These are phyloP conservation scores for Guillardia theta DNA, from an alignment of 78 protist species.

Conservation along the genomic window DNA sequence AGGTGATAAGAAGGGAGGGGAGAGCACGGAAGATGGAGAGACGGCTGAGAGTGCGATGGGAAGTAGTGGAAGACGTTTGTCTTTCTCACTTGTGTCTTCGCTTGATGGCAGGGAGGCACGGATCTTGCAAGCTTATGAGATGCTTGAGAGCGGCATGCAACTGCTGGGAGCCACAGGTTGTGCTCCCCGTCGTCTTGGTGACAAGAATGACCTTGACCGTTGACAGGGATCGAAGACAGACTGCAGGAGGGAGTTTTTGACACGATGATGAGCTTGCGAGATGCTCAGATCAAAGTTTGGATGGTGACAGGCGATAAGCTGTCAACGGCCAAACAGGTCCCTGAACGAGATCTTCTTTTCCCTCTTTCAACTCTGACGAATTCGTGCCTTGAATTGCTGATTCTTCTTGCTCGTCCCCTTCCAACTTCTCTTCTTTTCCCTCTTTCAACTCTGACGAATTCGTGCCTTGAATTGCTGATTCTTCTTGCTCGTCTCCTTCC, in stretches of 20 bases:
- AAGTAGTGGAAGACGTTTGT: no score
- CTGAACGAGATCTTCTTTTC: neutral
- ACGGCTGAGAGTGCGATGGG: no score
- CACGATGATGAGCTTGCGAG: conserved; percentile 27
- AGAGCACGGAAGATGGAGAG: no score
- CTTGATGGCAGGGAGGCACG: no score
- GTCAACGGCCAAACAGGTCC: neutral
- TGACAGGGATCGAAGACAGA: conserved; percentile 93
- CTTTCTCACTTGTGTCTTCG: no score
- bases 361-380: neutral
- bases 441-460: neutral
- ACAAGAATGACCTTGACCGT: no score
- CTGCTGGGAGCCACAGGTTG: conserved; percentile 82
- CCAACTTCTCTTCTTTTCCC: neutral
- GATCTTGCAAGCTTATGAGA: conserved; percentile 18
- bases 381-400: neutral
- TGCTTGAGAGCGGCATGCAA: conserved; percentile 68
- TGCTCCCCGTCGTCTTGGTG: no score
- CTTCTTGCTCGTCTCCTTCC: neutral
- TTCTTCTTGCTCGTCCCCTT: neutral
- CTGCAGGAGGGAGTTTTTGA: conserved; percentile 88
- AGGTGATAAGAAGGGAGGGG: no score
- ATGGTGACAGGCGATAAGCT: conserved; percentile 96
- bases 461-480: neutral
- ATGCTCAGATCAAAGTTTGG: conserved; percentile 81